These are phyloP conservation scores for Paramicrosporidium saccamoebae DNA, from an alignment of 371 early-diverging fungal genomes.

Conservation along the genomic window DNA sequence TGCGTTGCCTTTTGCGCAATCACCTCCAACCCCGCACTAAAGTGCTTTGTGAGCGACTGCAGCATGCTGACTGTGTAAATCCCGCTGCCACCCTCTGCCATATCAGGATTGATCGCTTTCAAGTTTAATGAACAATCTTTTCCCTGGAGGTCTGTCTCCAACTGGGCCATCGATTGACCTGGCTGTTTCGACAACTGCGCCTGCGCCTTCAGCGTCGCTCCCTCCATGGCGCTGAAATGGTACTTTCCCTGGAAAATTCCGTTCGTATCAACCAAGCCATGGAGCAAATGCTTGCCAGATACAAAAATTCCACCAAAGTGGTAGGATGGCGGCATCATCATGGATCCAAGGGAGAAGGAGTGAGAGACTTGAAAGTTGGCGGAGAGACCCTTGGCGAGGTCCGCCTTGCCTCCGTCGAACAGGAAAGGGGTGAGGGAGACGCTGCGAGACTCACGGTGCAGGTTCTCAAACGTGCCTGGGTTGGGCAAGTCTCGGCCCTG, in stretches of 20 bases:
- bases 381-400: constrained; percentile 55
- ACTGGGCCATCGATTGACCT: constrained; percentile 55
- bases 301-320: constrained; percentile 50
- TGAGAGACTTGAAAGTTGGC: constrained; percentile 76
- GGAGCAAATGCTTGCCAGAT: constrained; percentile 16
- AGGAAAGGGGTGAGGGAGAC: constrained; percentile 36
- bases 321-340: constrained; percentile 44
- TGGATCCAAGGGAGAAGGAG: constrained; percentile 53
- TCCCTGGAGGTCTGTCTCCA: constrained; percentile 69
- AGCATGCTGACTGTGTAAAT: constrained; percentile 51
- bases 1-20: constrained; percentile 51
- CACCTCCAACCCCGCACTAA: constrained; percentile 57
- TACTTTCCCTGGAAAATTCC: constrained; percentile 28
- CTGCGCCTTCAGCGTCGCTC: constrained; percentile 30
- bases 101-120: constrained; percentile 79
- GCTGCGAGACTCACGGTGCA: constrained; percentile 25
- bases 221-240: constrained; percentile 19
- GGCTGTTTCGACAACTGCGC: constrained; percentile 22
- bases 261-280: constrained; percentile 72
- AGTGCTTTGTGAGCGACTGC: constrained; percentile 48
- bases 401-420: constrained; percentile 80
- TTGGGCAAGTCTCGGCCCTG: no score
- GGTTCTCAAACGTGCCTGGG: constrained; percentile 52
- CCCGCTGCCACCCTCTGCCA: constrained; percentile 56
- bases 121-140: constrained; percentile 43